phyloP scores from a whole-genome alignment of 139 green algal genomes.

The Chlorella sp. region DNA sequence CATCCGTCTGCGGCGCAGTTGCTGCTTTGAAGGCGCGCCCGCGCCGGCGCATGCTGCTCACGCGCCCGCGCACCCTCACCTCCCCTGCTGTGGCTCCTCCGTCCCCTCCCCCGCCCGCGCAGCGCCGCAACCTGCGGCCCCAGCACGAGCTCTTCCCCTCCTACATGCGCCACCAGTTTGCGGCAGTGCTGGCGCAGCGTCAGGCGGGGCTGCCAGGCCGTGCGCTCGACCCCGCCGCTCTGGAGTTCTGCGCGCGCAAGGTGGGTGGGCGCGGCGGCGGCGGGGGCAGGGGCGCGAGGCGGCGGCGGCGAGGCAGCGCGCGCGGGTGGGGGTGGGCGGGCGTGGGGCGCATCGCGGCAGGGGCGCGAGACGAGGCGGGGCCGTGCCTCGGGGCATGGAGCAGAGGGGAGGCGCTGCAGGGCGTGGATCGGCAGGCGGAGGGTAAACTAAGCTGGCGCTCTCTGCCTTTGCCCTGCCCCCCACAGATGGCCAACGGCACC shows the following conservation, averaged over 20 bases:
- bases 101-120: neutral
- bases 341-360: too few relatives aligned
- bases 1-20: neutral
- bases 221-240: slow-evolving; percentile 37
- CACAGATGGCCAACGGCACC: slow-evolving; percentile 42
- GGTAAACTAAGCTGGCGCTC: too few relatives aligned
- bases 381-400: too few relatives aligned
- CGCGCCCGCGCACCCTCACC: slow-evolving; percentile 4
- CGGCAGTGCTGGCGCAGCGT: slow-evolving; percentile 41
- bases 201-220: slow-evolving; percentile 43
- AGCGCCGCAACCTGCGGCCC: slow-evolving; percentile 21
- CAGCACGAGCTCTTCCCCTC: slow-evolving; percentile 28
- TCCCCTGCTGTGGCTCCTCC: slow-evolving; percentile 28
- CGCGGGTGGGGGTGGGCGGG: too few relatives aligned
- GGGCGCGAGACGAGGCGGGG: too few relatives aligned
- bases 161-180: slow-evolving; percentile 20
- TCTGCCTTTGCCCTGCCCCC: too few relatives aligned
- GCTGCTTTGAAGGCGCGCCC: neutral
- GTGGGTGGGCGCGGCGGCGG: neutral
- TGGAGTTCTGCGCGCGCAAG: slow-evolving; percentile 49
- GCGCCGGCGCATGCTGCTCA: neutral
- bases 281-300: too few relatives aligned
- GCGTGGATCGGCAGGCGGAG: too few relatives aligned
- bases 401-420: too few relatives aligned
- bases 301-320: too few relatives aligned